A percentile compares a stretch with the other conserved stretches of the same genome.
Evolutionary conservation across 345 rosid species (phyloP).

Genomic region (Eucalyptus caleyi): DNA sequence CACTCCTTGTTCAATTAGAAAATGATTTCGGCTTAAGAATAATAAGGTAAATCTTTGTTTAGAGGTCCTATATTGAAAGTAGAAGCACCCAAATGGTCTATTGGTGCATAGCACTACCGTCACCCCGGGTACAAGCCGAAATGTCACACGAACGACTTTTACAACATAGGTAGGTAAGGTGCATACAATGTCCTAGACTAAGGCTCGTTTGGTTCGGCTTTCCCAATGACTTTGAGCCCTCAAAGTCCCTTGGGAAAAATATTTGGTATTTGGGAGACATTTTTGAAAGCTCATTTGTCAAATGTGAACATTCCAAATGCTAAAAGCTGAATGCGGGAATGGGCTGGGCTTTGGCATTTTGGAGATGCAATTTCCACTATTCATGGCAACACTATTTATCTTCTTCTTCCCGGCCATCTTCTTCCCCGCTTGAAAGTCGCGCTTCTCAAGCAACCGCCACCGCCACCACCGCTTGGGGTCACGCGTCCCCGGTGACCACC

Average conservation of each 20-base stretch:
- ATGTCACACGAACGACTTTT: not conserved
- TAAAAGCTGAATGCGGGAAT: fast-evolving
- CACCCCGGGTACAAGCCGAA: not conserved
- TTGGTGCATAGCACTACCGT: not conserved
- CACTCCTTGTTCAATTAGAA: not conserved
- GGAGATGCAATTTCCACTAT: too few species aligned
- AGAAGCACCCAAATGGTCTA: not conserved
- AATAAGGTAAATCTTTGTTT: not conserved
- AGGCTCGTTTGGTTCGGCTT: not conserved
- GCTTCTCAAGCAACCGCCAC: fast-evolving
- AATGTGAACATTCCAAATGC: too few species aligned
- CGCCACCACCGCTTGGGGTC: fast-evolving
- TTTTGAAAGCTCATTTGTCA: too few species aligned
- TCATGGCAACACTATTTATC: too few species aligned
- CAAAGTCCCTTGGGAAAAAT: too few species aligned
- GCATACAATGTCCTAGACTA: not conserved
- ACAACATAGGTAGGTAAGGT: not conserved
- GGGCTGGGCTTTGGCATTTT: too few species aligned
- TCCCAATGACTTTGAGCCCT: too few species aligned
- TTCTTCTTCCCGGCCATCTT: too few species aligned
- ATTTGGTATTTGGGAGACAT: too few species aligned
- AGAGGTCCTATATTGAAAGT: not conserved
- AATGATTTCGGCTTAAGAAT: not conserved
- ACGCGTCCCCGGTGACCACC: fast-evolving
- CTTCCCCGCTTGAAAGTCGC: too few species aligned